Conservation (phyloP, 345 rosid genomes). For the Euphorbia lathyris region DNA sequence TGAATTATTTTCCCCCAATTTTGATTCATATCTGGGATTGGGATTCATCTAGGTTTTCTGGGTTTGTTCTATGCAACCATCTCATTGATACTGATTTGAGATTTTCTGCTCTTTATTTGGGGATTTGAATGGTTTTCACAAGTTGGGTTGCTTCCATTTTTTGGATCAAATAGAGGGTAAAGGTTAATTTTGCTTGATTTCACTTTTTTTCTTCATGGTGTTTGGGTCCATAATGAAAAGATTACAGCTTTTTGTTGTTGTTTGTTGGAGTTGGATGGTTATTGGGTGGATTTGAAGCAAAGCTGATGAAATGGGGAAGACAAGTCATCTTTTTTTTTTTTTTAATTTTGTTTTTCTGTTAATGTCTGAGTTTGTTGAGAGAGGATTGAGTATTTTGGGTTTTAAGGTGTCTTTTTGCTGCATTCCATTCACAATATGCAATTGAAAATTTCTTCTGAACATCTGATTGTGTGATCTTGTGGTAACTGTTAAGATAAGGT, state of each 20-base stretch:
- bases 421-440: neutral
- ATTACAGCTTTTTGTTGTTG: neutral
- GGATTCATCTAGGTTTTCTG: slow-evolving; percentile 9
- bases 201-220: slow-evolving; percentile 12
- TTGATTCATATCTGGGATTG: neutral
- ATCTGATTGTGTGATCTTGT: too few species aligned
- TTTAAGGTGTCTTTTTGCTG: slow-evolving; percentile 15
- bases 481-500: too few species aligned
- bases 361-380: slow-evolving; percentile 21
- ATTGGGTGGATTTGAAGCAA: slow-evolving; percentile 51
- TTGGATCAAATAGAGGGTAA: slow-evolving; percentile 23
- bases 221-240: slow-evolving; percentile 3
- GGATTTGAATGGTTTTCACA: slow-evolving; percentile 12
- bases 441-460: too few species aligned
- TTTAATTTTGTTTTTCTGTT: neutral
- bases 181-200: slow-evolving; percentile 5
- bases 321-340: slow-evolving; percentile 24
- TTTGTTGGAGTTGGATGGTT: slow-evolving; percentile 36
- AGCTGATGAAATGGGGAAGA: slow-evolving; percentile 42
- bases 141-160: slow-evolving; percentile 16
- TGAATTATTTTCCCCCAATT: neutral
- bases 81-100: too few species aligned
- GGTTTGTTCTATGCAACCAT: neutral
- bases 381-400: slow-evolving; percentile 29
- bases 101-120: neutral